Base-by-base conservation (phyloP, 768 basidiomycete genomes). In the Mycena pura region DNA sequence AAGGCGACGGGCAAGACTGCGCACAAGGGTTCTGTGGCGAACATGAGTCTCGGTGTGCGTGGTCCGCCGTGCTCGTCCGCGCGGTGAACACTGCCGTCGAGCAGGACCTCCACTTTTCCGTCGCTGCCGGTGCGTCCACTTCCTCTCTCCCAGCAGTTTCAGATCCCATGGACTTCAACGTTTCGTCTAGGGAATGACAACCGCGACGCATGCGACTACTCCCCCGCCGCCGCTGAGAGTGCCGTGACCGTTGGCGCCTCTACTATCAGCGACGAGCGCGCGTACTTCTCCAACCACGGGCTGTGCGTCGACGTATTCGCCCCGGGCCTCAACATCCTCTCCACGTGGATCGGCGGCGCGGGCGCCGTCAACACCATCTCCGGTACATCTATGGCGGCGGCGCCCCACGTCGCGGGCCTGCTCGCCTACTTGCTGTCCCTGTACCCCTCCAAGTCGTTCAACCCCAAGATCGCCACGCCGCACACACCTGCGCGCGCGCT, bases 21-120 rank as follows among this genome's bases (percentile, higher is more conserved):
- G 44, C 91, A 96, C 84, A 96, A 95, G 80, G 96, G 96, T 21
- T 95, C 95, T n/a, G 95, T 96, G 53, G 92, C 89, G 50, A 96
- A 96, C 82, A 97, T 99, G 96, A 92, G 90, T 72, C 89, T 99
- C 49, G 96, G 96, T 64, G 96, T 55, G 2, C 43, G 96, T 68
- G 93, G 94, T 57, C 96, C 95, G 79, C 93, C 92, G 8, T 84
- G 80, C 28, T 84, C 92, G 36, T 83, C 63, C 81, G 83, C 27
- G 87, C 90, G 48, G 93, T 99, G 65, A 87, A 99, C 78, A 80
- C 77, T 47, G 95, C 96, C 43, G 93, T 96, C 51, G 82, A 85
- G 6, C 63, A 74, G 38, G 96, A 96, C 39, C 82, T 99, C 31
- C 95, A 97, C 82, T 97, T 99, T 66, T 93, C 96, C 63, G 96